These are phyloP conservation scores for Withania somnifera DNA, from an alignment of 305 asterid genomes.

Conservation along the genomic window DNA sequence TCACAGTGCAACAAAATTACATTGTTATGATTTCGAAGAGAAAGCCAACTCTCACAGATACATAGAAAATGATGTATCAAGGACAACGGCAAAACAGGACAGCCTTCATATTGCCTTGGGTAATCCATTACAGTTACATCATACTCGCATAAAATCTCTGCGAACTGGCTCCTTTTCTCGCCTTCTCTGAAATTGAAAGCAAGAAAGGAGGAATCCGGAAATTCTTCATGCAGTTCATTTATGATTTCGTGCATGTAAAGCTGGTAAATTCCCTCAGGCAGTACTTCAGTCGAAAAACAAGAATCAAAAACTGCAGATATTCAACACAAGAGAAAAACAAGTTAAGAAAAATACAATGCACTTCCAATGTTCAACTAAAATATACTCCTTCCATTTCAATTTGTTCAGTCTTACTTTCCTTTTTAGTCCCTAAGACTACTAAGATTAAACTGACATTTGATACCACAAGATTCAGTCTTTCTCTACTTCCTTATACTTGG, in stretches of 20 bases:
- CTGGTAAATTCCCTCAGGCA: constrained; percentile 82
- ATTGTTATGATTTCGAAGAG: constrained; percentile 57
- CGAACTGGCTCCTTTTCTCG: constrained; percentile 77
- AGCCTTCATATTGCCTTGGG: constrained; percentile 96
- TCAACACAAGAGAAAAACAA: not conserved
- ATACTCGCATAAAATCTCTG: constrained; percentile 70
- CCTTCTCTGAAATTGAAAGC: constrained; percentile 97
- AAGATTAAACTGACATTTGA: too few relatives aligned
- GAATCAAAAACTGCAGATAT: constrained; percentile 84
- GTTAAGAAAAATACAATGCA: not conserved
- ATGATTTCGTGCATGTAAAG: constrained; percentile 83
- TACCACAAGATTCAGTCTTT: too few relatives aligned
- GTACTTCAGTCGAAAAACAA: constrained; percentile 90
- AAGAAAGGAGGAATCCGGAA: constrained; percentile 78
- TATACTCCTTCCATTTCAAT: not conserved
- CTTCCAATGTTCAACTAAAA: not conserved
- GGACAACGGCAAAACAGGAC: constrained; percentile 85
- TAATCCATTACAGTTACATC: constrained; percentile 90
- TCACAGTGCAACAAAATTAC: constrained; percentile 90
- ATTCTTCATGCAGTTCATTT: constrained; percentile 78
- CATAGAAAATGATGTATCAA: constrained; percentile 79
- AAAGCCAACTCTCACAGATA: constrained; percentile 91
- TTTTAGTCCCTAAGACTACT: too few relatives aligned
- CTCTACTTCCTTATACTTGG: too few relatives aligned
- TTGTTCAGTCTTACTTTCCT: too few relatives aligned